These are phyloP conservation scores for Chrysosporium keratinophilum DNA, from an alignment of 2,329 filamentous ascomycete species.

Conservation along the genomic window DNA sequence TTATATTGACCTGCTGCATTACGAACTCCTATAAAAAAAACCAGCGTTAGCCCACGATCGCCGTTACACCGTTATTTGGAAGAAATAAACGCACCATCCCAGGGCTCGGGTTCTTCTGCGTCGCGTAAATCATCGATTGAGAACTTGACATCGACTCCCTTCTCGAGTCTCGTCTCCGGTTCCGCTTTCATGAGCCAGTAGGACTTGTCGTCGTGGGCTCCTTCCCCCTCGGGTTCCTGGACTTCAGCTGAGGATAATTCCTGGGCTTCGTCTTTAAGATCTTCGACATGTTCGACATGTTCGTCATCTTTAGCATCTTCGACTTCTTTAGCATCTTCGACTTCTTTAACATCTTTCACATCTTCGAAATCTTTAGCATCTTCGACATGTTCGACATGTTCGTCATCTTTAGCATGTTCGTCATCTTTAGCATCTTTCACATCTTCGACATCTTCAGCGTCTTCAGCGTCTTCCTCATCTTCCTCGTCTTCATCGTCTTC, in stretches of 20 bases:
- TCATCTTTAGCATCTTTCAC: background rate
- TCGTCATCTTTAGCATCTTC: background rate
- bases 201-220: slow-evolving; percentile 26
- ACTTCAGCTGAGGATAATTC: background rate
- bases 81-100: slow-evolving; percentile 59
- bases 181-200: slow-evolving; percentile 85
- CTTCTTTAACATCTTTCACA: background rate
- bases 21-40: slow-evolving; percentile 11
- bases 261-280: background rate
- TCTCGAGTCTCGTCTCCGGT: slow-evolving; percentile 75
- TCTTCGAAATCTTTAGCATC: background rate
- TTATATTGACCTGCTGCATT: slow-evolving; percentile 13
- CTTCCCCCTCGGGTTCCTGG: background rate
- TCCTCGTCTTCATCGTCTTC: background rate
- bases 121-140: slow-evolving; percentile 80
- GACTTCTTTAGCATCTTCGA: background rate
- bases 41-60: background rate
- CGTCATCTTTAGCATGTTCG: background rate
- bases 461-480: background rate
- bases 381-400: background rate
- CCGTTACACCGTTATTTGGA: background rate
- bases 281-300: too few relatives aligned
- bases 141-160: slow-evolving; percentile 80
- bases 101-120: slow-evolving; percentile 68
- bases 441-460: background rate